Percentiles rank a stretch among this genome's conserved stretches.
phyloP scores from a whole-genome alignment of 371 early-diverging fungal genomes.

The Smittium culicis region DNA sequence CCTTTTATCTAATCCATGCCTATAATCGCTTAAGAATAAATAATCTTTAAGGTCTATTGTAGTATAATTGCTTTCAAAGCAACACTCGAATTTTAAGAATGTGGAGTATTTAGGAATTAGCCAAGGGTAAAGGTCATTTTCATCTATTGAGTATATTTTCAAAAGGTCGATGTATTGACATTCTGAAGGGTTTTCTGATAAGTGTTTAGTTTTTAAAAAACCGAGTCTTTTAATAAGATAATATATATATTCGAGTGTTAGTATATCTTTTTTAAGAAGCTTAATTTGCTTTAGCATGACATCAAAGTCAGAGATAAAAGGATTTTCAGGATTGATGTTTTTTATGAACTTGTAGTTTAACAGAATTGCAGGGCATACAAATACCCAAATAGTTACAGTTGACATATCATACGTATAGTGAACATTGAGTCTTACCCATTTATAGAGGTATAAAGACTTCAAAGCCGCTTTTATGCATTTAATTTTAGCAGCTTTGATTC shows the following conservation, averaged over 20 bases:
- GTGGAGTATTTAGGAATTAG: background rate
- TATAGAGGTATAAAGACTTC: background rate
- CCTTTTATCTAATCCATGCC: no score
- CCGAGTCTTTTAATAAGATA: background rate
- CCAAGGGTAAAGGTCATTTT: background rate
- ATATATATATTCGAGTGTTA: background rate
- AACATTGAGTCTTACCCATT: background rate
- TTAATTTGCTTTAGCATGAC: background rate
- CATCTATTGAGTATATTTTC: background rate
- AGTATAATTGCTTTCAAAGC: background rate
- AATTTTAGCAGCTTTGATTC: background rate
- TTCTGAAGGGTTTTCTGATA: background rate
- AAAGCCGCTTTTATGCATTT: background rate
- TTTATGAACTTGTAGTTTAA: background rate
- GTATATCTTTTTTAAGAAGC: background rate
- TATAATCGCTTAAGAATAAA: background rate
- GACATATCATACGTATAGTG: background rate
- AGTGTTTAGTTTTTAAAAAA: background rate
- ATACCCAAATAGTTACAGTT: background rate
- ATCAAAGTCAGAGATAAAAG: background rate
- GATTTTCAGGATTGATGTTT: background rate
- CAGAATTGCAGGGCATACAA: background rate
- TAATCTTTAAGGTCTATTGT: background rate
- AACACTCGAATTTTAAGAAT: background rate
- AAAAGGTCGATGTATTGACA: background rate